Evolutionary conservation across 2,329 filamentous ascomycete genomes (phyloP).

Genomic region (Rhexocercosporidium sp.): DNA sequence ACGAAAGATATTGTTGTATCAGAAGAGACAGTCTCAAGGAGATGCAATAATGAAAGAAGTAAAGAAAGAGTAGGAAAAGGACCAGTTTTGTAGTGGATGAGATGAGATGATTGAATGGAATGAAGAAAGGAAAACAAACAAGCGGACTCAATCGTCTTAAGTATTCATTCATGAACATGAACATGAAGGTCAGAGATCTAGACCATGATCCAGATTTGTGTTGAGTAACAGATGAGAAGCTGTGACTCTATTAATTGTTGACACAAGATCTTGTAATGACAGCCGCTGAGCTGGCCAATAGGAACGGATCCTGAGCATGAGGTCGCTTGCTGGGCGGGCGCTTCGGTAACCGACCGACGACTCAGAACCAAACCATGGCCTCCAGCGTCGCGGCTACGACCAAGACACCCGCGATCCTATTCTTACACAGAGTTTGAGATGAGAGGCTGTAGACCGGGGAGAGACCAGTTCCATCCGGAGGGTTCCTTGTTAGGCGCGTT

Average conservation of each 20-base stretch:
- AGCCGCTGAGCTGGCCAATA: conserved; percentile 42
- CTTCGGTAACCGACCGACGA: conserved; percentile 35
- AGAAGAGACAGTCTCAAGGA: conserved; percentile 41
- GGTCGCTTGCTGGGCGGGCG: conserved; percentile 31
- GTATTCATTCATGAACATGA: conserved; percentile 36
- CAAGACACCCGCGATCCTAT: conserved; percentile 34
- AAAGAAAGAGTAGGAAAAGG: conserved; percentile 27
- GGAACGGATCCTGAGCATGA: conserved; percentile 23
- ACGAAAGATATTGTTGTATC: conserved; percentile 24
- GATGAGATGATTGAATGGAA: conserved; percentile 34
- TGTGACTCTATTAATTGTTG: conserved; percentile 42
- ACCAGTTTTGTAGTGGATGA: conserved; percentile 36
- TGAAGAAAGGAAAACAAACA: conserved; percentile 34
- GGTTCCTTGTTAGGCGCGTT: conserved; percentile 32
- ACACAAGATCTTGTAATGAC: conserved; percentile 39
- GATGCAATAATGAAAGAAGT: conserved; percentile 25
- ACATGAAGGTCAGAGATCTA: conserved; percentile 12
- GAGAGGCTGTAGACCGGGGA: conserved; percentile 26
- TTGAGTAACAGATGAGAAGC: conserved; percentile 20
- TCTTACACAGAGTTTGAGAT: conserved; percentile 20
- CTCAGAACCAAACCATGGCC: conserved; percentile 27
- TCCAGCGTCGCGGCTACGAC: conserved; percentile 33
- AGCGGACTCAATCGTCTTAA: conserved; percentile 37
- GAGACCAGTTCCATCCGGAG: not conserved
- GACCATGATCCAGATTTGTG: conserved; percentile 18